A percentile compares a stretch with the other conserved stretches of the same genome.
Evolutionary conservation across 1,139 yeast genomes (phyloP).

Genomic region (Yamadazyma triangularis): DNA sequence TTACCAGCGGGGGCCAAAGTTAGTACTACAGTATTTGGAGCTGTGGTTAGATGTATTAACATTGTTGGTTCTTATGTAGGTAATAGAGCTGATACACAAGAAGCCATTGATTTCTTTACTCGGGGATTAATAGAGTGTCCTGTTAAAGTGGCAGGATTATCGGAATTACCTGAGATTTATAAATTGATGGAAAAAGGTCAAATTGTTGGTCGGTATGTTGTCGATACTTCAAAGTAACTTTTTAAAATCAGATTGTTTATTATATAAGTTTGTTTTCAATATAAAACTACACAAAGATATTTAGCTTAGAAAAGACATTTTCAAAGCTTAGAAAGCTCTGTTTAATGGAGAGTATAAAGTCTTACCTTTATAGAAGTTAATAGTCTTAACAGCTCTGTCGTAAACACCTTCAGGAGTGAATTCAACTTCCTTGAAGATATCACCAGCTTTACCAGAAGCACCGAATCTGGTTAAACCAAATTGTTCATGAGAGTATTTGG

Average conservation of each 20-base stretch:
- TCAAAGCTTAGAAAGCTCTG: slow-evolving; percentile 66
- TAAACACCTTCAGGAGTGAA: slow-evolving; percentile 95
- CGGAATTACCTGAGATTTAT: slow-evolving; percentile 59
- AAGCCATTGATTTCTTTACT: slow-evolving; percentile 67
- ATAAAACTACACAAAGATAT: too few species aligned
- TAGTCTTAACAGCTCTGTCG: slow-evolving; percentile 74
- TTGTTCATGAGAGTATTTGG: slow-evolving; percentile 93
- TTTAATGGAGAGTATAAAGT: slow-evolving; percentile 70
- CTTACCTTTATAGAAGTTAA: slow-evolving; percentile 80
- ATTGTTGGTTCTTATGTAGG: slow-evolving; percentile 76
- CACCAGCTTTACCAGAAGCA: slow-evolving; percentile 90
- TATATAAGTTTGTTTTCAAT: too few species aligned
- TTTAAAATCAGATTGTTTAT: too few species aligned
- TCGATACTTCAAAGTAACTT: slow-evolving; percentile 59
- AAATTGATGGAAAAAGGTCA: slow-evolving; percentile 67
- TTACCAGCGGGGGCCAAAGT: slow-evolving; percentile 71
- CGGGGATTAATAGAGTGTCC: slow-evolving; percentile 70
- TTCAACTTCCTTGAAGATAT: slow-evolving; percentile 78
- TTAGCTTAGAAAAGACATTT: too few species aligned
- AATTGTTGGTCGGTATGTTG: slow-evolving; percentile 73
- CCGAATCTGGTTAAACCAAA: slow-evolving; percentile 96
- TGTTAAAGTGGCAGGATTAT: slow-evolving; percentile 64
- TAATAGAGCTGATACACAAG: slow-evolving; percentile 75
- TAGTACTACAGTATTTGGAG: slow-evolving; percentile 57
- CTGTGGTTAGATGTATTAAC: slow-evolving; percentile 60